Conservation (phyloP, 169 alveolate species). For the Cryptosporidium sp. region DNA sequence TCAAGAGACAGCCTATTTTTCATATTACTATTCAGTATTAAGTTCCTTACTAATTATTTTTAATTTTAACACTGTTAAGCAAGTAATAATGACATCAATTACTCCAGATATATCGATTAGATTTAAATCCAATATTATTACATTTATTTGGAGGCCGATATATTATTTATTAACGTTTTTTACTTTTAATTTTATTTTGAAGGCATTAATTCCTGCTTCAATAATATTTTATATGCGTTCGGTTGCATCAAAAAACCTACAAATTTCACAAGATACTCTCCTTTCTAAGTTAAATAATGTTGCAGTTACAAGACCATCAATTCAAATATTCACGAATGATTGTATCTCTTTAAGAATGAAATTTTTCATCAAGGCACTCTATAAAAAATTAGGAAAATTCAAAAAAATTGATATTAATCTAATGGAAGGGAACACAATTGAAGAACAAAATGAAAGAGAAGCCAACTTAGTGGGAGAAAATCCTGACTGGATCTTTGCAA, state of each 20-base stretch:
- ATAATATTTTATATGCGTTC: slow-evolving; percentile 69
- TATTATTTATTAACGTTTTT: slow-evolving; percentile 39
- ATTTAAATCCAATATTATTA: slow-evolving; percentile 12
- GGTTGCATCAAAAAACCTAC: slow-evolving; percentile 57
- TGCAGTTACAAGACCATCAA: slow-evolving; percentile 74
- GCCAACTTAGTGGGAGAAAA: neutral
- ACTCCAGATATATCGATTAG: slow-evolving; percentile 9
- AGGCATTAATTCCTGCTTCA: slow-evolving; percentile 68
- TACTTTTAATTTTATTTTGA: slow-evolving; percentile 52
- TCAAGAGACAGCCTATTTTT: slow-evolving; percentile 29
- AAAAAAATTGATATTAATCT: slow-evolving; percentile 14
- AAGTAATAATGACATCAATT: slow-evolving; percentile 14
- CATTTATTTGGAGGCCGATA: slow-evolving; percentile 56
- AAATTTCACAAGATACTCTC: slow-evolving; percentile 47
- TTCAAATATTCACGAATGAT: slow-evolving; percentile 58
- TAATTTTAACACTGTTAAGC: slow-evolving; percentile 51
- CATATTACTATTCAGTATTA: slow-evolving; percentile 61
- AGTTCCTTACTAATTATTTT: slow-evolving; percentile 44
- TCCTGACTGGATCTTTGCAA: slow-evolving; percentile 74
- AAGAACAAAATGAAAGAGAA: slow-evolving; percentile 29
- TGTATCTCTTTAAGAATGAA: slow-evolving; percentile 58
- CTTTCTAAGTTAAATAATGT: slow-evolving; percentile 53
- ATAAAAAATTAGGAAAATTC: slow-evolving; percentile 51
- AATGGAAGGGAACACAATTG: neutral
- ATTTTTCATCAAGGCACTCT: slow-evolving; percentile 65